Percentiles rank a stretch among this genome's conserved stretches.
phyloP scores from a whole-genome alignment of 805 yeast species.

The Lipomyces starkeyi region DNA sequence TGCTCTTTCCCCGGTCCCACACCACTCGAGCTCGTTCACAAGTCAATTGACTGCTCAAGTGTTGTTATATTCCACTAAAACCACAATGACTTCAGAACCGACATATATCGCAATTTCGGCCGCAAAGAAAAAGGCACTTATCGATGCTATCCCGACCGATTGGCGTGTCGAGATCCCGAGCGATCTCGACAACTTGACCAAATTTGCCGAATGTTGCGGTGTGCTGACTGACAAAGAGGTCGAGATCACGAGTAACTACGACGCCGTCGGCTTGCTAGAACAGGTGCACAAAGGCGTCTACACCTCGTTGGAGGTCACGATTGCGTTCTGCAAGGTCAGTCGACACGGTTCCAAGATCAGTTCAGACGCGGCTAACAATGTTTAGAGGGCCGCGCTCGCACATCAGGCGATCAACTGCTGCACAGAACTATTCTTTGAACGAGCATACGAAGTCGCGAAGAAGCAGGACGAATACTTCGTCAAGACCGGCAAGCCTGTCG shows the following conservation, averaged over 20 bases:
- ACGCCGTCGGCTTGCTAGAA: conserved; percentile 48
- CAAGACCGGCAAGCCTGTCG: conserved; percentile 56
- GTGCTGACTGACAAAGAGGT: conserved; percentile 50
- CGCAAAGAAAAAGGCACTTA: conserved; percentile 51
- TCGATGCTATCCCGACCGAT: conserved; percentile 52
- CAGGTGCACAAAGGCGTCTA: conserved; percentile 51
- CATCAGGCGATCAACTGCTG: conserved; percentile 42
- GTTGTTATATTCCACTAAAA: background rate
- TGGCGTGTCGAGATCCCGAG: conserved; percentile 52
- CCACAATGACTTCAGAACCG: conserved; percentile 29
- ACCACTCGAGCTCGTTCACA: background rate
- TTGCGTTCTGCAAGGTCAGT: conserved; percentile 53
- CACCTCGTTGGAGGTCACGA: conserved; percentile 52
- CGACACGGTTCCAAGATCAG: background rate
- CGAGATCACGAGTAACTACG: conserved; percentile 52
- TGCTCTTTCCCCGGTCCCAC: background rate
- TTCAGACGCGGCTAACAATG: background rate
- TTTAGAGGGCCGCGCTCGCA: conserved; percentile 36
- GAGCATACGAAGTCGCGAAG: conserved; percentile 62
- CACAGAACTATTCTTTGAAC: conserved; percentile 54
- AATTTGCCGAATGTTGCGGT: conserved; percentile 50
- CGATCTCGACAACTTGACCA: conserved; percentile 49
- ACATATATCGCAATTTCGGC: conserved; percentile 51
- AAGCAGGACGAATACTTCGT: conserved; percentile 58
- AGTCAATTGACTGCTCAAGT: background rate